Conservation (phyloP, 331 rosid species). For the Saraca asoca region DNA sequence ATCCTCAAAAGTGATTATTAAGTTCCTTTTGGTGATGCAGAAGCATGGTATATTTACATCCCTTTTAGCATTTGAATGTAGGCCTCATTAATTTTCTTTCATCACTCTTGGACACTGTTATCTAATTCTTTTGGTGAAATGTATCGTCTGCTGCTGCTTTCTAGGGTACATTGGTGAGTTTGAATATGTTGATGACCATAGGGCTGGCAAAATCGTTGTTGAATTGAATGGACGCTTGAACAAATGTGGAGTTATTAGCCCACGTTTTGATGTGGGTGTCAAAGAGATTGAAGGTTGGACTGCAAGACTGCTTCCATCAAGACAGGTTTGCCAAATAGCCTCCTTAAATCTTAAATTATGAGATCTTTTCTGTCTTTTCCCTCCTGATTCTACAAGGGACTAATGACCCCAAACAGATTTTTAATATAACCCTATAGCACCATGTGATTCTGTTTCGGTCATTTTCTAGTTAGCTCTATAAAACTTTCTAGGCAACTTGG, state of each 20-base stretch:
- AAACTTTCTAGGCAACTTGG: background rate
- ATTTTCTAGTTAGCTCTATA: too few species aligned
- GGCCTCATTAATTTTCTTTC: background rate
- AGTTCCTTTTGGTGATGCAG: slow-evolving; percentile 53
- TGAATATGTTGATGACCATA: slow-evolving; percentile 59
- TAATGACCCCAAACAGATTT: background rate
- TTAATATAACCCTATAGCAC: background rate
- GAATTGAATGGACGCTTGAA: slow-evolving; percentile 53
- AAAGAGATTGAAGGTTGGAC: slow-evolving; percentile 62
- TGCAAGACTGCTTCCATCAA: slow-evolving; percentile 57
- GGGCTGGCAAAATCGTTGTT: slow-evolving; percentile 57
- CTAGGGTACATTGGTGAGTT: slow-evolving; percentile 59
- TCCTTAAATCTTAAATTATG: background rate
- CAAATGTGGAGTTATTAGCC: slow-evolving; percentile 61
- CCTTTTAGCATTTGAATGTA: background rate
- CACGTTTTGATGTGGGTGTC: slow-evolving; percentile 60
- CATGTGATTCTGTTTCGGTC: background rate
- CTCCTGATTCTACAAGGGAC: background rate
- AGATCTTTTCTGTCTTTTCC: background rate
- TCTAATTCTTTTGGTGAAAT: background rate
- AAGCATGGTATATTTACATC: slow-evolving; percentile 42
- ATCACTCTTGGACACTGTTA: too few species aligned
- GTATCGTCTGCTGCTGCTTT: background rate
- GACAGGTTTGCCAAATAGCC: slow-evolving; percentile 39
- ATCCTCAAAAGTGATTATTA: slow-evolving; percentile 51